Base-by-base conservation (phyloP, 2,329 filamentous ascomycete species). In the Alternaria arborescens region DNA sequence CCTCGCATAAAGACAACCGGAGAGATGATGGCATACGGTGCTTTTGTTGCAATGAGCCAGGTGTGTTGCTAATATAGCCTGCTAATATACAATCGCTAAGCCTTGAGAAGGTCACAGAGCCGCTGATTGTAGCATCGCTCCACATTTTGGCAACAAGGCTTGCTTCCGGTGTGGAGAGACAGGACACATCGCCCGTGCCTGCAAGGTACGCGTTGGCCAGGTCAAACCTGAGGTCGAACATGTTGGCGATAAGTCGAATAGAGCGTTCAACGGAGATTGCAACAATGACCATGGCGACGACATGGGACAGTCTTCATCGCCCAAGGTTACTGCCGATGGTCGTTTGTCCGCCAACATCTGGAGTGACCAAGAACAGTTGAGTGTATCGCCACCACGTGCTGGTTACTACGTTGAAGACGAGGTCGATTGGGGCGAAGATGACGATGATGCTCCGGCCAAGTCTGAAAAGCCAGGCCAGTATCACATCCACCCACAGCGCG, bases 391-490 rank as follows among this genome's bases (percentile, higher is more conserved):
- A 47, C 4, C 34, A 12, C 6, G 16, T 36, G 5, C 10, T 14
- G 24, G 22, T 8, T 46, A 40, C 32, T 24, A 30, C 6, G 36
- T 41, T 8, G 53, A 55, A 14, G 53, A 55, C 10, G 43, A 55
- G 18, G 53, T 50, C 4, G 53, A 55, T 26, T 55, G 53, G 53
- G 53, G 47, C 16, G 34, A 48, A 5, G 53, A 41, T 5, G 22
- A 40, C 8, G n/a, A 20, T 10, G n/a, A 41, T 12, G 18, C 11
- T 22, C 5, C 3, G 40, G 1, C 8, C 40, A 22, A 41, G 28
- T 20, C 14, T 10, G 28, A 22, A 28, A 32, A 22, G 28, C 28
- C 28, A 2, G 10, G 16, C 12, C 44, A 28, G 7, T 18, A 22
- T 7, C 1, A 22, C 0, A 7, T 32, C 8, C 26, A 3, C 3